Conservation (phyloP, 768 basidiomycete genomes). For the Punctularia strigosozonata region DNA sequence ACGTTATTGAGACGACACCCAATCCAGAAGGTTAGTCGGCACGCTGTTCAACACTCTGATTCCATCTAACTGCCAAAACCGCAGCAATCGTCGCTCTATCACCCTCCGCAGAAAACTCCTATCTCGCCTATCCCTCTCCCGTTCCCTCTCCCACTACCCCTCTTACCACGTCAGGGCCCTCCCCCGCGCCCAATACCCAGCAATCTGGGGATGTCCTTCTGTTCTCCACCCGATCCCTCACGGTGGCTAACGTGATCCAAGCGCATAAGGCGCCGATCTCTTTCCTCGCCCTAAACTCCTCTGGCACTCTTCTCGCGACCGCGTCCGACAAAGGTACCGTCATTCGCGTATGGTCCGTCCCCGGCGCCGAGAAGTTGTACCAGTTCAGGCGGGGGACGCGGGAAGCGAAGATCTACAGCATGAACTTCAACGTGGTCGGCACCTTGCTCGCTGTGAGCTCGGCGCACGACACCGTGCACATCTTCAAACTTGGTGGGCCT, state of each 20-base stretch:
- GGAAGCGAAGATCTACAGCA: conserved; percentile 74
- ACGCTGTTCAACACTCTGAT: conserved; percentile 1
- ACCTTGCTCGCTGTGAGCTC: conserved; percentile 83
- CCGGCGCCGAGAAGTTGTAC: conserved; percentile 86
- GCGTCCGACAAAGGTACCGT: conserved; percentile 94
- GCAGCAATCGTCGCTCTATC: conserved; percentile 91
- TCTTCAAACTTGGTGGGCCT: conserved; percentile 71
- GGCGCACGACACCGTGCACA: conserved; percentile 92
- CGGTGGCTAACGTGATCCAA: conserved; percentile 90
- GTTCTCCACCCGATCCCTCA: conserved; percentile 86
- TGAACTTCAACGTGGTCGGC: conserved; percentile 75
- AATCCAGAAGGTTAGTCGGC: conserved; percentile 79
- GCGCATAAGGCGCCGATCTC: conserved; percentile 95
- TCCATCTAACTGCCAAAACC: conserved; percentile 3
- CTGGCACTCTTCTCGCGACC: conserved; percentile 86
- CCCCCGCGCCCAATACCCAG: conserved; percentile 20
- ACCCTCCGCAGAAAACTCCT: conserved; percentile 85
- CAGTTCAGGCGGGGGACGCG: conserved; percentile 90
- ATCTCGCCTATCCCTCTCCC: conserved; percentile 93
- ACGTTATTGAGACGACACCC: conserved; percentile 93
- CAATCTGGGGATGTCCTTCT: conserved; percentile 84
- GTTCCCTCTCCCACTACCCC: conserved; percentile 72
- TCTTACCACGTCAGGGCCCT: conserved; percentile 29
- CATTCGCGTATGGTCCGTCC: conserved; percentile 88
- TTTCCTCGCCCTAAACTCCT: conserved; percentile 71